phyloP scores from a whole-genome alignment of 768 basidiomycete species.

The Favolaschia claudopus region DNA sequence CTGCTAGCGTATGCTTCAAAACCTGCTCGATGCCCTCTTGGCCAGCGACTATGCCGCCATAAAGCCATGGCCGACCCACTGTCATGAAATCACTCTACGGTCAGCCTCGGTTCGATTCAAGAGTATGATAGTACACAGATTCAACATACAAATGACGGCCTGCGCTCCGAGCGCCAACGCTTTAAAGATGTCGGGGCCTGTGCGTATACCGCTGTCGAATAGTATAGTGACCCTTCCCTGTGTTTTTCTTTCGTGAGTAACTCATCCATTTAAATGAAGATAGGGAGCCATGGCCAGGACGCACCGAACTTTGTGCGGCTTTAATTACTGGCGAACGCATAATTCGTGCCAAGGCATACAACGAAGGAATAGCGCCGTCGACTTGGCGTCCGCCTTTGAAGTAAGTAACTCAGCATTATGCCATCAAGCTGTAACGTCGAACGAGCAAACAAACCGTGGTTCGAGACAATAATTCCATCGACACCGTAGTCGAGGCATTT shows the following conservation, averaged over 20 bases:
- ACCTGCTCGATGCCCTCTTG: constrained; percentile 81
- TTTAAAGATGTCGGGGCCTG: constrained; percentile 84
- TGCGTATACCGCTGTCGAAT: constrained; percentile 84
- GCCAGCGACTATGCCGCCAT: constrained; percentile 74
- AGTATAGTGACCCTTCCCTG: constrained; percentile 72
- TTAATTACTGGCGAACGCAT: constrained; percentile 66
- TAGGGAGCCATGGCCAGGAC: no score
- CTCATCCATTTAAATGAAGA: no score
- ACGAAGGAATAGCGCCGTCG: constrained; percentile 79
- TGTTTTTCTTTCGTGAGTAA: no score
- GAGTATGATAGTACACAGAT: neutral
- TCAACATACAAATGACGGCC: constrained; percentile 68
- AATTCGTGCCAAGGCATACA: constrained; percentile 75
- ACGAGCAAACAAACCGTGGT: constrained; percentile 59
- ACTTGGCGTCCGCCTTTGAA: constrained; percentile 73
- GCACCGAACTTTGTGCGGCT: constrained; percentile 67
- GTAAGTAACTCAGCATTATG: neutral
- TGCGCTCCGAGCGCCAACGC: constrained; percentile 89
- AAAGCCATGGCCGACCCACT: constrained; percentile 81
- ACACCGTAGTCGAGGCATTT: constrained; percentile 68
- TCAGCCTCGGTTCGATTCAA: no score
- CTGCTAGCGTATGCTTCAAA: constrained; percentile 69
- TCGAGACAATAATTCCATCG: constrained; percentile 82
- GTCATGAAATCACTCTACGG: no score
- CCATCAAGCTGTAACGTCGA: no score